phyloP scores from a whole-genome alignment of 768 basidiomycete genomes.

The Phanerodontia chrysosporium region DNA sequence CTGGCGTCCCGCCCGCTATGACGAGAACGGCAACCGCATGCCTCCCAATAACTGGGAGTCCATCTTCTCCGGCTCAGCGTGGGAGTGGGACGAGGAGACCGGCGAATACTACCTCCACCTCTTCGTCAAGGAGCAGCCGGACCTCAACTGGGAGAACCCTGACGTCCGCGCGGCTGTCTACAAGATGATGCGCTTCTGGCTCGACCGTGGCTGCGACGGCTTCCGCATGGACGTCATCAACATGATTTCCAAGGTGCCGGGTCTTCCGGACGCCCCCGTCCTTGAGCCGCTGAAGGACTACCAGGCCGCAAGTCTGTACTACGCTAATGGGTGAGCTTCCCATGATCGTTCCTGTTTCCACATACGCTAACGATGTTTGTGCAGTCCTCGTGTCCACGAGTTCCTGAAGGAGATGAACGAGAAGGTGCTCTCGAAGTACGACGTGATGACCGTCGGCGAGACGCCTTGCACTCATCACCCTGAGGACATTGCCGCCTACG shows the following conservation, averaged over 20 bases:
- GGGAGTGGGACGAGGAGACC: constrained; percentile 63
- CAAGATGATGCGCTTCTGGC: constrained; percentile 70
- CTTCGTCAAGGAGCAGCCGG: constrained; percentile 64
- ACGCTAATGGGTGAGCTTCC: constrained; percentile 52
- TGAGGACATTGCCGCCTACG: constrained; percentile 48
- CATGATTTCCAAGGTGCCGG: constrained; percentile 56
- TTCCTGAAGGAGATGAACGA: constrained; percentile 63
- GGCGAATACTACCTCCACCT: constrained; percentile 75
- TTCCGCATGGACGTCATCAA: constrained; percentile 78
- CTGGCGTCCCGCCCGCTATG: constrained; percentile 59
- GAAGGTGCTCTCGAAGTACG: constrained; percentile 52
- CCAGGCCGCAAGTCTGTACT: constrained; percentile 51
- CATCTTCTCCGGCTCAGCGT: constrained; percentile 59
- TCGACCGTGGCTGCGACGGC: constrained; percentile 68
- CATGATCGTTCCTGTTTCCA: not conserved
- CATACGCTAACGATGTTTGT: constrained; percentile 1
- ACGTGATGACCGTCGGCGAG: constrained; percentile 68
- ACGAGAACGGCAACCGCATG: constrained; percentile 45
- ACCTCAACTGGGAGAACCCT: constrained; percentile 74
- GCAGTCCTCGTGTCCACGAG: constrained; percentile 61
- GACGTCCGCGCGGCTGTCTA: constrained; percentile 49
- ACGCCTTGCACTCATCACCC: constrained; percentile 54
- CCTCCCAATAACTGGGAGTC: constrained; percentile 78
- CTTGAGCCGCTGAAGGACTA: constrained; percentile 43
- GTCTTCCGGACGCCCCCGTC: constrained; percentile 64